Evolutionary conservation across 352 stramenopile genomes (phyloP).

Genomic region (Blastocystis sp.): DNA sequence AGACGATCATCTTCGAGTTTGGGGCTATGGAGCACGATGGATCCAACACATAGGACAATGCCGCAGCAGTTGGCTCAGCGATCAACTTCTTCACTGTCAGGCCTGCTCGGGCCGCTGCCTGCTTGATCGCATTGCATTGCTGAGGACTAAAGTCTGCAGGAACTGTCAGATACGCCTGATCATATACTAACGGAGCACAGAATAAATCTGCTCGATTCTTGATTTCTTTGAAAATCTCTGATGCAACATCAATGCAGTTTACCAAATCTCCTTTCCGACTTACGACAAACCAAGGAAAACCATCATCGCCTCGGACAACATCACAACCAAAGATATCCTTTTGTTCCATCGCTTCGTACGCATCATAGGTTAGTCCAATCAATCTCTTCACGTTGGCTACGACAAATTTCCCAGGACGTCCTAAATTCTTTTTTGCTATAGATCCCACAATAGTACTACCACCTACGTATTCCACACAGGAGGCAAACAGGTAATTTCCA

Average conservation of each 20-base stretch:
- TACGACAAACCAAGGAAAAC: conserved; percentile 15
- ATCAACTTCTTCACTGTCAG: conserved; percentile 36
- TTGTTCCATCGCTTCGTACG: neutral
- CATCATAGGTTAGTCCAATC: neutral
- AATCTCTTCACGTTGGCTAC: conserved; percentile 15
- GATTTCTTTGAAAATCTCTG: conserved; percentile 31
- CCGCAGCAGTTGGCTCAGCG: neutral
- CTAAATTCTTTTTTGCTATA: neutral
- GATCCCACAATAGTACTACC: neutral
- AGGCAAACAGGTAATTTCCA: neutral
- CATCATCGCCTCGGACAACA: conserved; percentile 14
- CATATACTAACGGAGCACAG: neutral
- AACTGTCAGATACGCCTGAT: conserved; percentile 5
- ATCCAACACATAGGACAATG: neutral
- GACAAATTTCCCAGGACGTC: neutral
- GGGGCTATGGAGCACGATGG: neutral
- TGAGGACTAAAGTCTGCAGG: neutral
- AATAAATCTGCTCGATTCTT: neutral
- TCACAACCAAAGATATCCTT: conserved; percentile 33
- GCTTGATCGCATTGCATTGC: neutral
- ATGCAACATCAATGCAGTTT: conserved; percentile 4
- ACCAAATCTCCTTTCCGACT: neutral
- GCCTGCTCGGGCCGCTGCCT: neutral
- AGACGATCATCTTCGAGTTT: neutral
- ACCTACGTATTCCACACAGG: neutral